These are phyloP conservation scores for Cutaneotrichosporon cutaneum DNA, from an alignment of 1,284 basidiomycete genomes.

Conservation along the genomic window DNA sequence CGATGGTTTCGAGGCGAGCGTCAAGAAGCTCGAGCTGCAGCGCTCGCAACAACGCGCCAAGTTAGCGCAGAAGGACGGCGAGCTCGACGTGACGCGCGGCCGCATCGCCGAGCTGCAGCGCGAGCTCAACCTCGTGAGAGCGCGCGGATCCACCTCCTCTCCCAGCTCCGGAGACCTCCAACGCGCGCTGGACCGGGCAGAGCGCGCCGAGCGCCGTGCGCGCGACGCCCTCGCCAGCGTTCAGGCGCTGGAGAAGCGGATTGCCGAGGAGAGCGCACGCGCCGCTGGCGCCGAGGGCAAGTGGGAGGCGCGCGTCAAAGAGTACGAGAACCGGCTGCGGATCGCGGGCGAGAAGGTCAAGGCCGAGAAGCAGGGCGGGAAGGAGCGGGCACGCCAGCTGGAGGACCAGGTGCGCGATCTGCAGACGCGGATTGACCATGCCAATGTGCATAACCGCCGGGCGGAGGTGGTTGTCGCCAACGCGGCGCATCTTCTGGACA, in stretches of 20 bases:
- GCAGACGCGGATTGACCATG: slow-evolving; percentile 44
- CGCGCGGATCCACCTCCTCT: not conserved
- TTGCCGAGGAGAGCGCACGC: slow-evolving; percentile 69
- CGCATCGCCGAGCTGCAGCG: slow-evolving; percentile 70
- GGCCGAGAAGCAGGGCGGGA: slow-evolving; percentile 88
- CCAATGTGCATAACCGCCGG: slow-evolving; percentile 38
- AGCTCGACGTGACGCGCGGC: slow-evolving; percentile 79
- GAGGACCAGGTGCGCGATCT: slow-evolving; percentile 52
- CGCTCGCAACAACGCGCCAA: slow-evolving; percentile 85
- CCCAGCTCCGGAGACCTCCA: slow-evolving; percentile 57
- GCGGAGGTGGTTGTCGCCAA: slow-evolving; percentile 46
- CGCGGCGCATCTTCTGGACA: slow-evolving; percentile 36
- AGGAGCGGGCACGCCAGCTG: slow-evolving; percentile 65
- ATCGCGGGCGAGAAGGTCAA: slow-evolving; percentile 92
- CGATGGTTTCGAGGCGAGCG: slow-evolving; percentile 84
- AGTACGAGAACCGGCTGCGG: slow-evolving; percentile 79
- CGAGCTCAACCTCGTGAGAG: slow-evolving; percentile 11
- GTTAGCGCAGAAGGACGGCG: slow-evolving; percentile 76
- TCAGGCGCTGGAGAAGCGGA: slow-evolving; percentile 74
- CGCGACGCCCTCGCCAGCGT: slow-evolving; percentile 80
- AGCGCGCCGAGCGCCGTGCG: slow-evolving; percentile 77
- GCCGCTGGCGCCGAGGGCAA: slow-evolving; percentile 70
- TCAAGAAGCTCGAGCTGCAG: slow-evolving; percentile 79
- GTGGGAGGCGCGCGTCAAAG: slow-evolving; percentile 89
- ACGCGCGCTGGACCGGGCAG: slow-evolving; percentile 69